phyloP scores from a whole-genome alignment of 1,284 basidiomycete species.

The Pseudomicrostroma phylloplanum region DNA sequence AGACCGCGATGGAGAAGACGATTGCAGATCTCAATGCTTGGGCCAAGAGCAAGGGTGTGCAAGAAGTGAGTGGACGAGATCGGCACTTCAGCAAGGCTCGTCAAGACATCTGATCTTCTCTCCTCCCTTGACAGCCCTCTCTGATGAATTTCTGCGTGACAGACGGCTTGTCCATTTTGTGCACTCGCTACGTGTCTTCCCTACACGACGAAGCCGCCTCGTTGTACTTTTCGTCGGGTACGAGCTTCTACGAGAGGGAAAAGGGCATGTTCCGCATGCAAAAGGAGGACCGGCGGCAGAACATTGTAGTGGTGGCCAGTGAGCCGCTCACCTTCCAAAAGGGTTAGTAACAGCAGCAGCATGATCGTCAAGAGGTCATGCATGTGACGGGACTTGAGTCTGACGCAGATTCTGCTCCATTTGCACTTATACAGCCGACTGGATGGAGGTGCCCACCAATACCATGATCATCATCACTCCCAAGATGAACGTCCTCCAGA shows the following conservation, averaged over 20 bases:
- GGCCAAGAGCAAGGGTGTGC: slow-evolving; percentile 31
- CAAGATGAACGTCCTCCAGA: slow-evolving; percentile 77
- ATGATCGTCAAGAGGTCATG: slow-evolving; percentile 19
- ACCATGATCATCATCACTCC: slow-evolving; percentile 63
- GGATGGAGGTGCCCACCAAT: slow-evolving; percentile 93
- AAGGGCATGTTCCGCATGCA: slow-evolving; percentile 53
- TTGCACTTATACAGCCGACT: slow-evolving; percentile 61
- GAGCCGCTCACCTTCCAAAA: slow-evolving; percentile 59
- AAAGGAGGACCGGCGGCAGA: slow-evolving; percentile 89
- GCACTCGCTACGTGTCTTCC: slow-evolving; percentile 88
- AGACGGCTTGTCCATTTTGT: slow-evolving; percentile 85
- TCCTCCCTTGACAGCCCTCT: slow-evolving; percentile 61
- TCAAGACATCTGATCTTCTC: not conserved
- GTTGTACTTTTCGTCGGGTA: slow-evolving; percentile 90
- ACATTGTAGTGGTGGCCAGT: slow-evolving; percentile 68
- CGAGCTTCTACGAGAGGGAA: slow-evolving; percentile 74
- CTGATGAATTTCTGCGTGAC: slow-evolving; percentile 94
- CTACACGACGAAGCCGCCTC: slow-evolving; percentile 86
- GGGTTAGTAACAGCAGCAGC: slow-evolving; percentile 55
- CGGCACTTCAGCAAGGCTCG: not conserved
- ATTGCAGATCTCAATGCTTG: slow-evolving; percentile 40
- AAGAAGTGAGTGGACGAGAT: slow-evolving; percentile 16
- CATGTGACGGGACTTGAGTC: not conserved
- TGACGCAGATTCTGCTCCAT: not conserved
- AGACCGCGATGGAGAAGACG: slow-evolving; percentile 38